Base-by-base conservation (phyloP, 345 rosid species). In the Stellera chamaejasme region DNA sequence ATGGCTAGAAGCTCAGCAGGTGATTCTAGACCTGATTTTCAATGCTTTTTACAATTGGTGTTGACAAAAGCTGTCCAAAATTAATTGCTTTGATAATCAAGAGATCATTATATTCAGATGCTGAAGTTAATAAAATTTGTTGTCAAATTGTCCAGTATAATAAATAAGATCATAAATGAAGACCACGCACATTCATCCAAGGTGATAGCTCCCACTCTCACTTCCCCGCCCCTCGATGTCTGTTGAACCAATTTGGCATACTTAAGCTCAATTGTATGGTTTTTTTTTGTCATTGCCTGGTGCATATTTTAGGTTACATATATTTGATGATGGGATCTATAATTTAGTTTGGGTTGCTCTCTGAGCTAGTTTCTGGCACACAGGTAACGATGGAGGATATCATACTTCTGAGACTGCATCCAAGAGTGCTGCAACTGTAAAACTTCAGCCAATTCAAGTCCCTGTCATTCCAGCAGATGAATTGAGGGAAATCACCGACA, bases 401-500 rank as follows among this genome's bases (percentile, higher is more conserved):
- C 61, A 72, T 27, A 66, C 77, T 27, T 76, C 90, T 25, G 90
- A 79, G 60, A 59, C 77, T 23, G 73, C 79, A 50, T 73, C 77
- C 10, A 83, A 73, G 76, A 76, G 78, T 7, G 62, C 79, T 54
- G 80, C 74, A 56, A 45, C 71, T 54, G 82, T 81, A 55, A 87
- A 78, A 58, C 66, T 81, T 70, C 88, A 77, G 72, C 95, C 84
- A 13, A 77, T 81, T 49, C 84, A 87, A 79, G 95, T 83, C 62
- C 86, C 90, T 61, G 63, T 54, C 45, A 69, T 83, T 69, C 62
- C 76, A 58, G 58, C 61, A 27, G 75, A 63, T 69, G 87, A 83
- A 62, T 62, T 86, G 47, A 81, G 69, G 69, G 94, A 82, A 65
- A 67, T 82, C 41, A 82, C 94, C 0, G 78, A 77, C 9, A 82